Conservation (phyloP, 129 eudicot genomes). For the Lactuca saligna region DNA sequence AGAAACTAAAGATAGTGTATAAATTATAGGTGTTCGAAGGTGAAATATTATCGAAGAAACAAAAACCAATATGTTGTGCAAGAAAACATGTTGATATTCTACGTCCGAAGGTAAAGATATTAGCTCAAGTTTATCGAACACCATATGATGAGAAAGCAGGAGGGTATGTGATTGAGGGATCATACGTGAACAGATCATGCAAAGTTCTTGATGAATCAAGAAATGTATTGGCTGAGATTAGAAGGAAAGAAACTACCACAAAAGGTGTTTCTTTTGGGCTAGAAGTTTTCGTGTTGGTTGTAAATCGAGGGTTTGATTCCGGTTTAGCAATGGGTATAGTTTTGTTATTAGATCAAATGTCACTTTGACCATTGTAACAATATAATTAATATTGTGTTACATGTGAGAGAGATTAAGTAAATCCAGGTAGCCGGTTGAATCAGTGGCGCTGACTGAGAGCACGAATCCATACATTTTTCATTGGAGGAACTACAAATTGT, state of each 20-base stretch:
- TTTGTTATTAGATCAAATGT: conserved; percentile 85
- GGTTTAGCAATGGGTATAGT: conserved; percentile 76
- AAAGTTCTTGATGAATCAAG: conserved; percentile 62
- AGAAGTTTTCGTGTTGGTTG: conserved; percentile 69
- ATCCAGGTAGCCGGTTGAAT: conserved; percentile 13
- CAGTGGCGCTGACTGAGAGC: neutral
- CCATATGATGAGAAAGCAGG: conserved; percentile 34
- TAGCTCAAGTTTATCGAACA: conserved; percentile 54
- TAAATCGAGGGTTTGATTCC: conserved; percentile 53
- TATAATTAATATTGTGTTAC: conserved; percentile 14
- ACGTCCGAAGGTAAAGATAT: conserved; percentile 39
- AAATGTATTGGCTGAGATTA: conserved; percentile 69
- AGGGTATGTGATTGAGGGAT: conserved; percentile 68
- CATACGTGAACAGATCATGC: conserved; percentile 66
- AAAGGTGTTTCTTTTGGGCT: conserved; percentile 62
- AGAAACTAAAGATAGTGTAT: conserved; percentile 55
- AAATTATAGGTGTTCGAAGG: conserved; percentile 66
- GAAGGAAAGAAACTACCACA: conserved; percentile 52
- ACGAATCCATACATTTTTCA: neutral
- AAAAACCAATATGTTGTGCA: conserved; percentile 48
- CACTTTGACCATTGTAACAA: conserved; percentile 28
- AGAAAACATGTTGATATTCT: conserved; percentile 45
- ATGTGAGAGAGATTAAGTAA: conserved; percentile 24
- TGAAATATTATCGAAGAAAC: conserved; percentile 39
- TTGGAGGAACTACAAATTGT: neutral